Percentiles rank a stretch among this genome's conserved stretches.
Evolutionary conservation across 495 filamentous ascomycete species (phyloP).

Genomic region (Entonaema liquescens): DNA sequence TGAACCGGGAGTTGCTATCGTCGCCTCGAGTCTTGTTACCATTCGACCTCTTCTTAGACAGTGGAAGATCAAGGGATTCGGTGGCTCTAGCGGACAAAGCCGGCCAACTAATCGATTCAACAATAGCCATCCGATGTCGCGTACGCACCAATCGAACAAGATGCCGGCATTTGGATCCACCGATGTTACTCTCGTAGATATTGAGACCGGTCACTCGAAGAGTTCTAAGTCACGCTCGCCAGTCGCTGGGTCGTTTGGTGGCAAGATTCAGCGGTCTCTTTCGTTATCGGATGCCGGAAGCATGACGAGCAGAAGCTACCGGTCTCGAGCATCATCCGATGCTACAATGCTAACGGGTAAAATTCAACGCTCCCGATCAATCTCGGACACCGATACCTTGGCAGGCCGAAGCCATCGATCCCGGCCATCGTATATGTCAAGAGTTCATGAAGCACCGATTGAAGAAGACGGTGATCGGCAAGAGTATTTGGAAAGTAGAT

Average conservation of each 20-base stretch:
- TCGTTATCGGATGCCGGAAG: conserved; percentile 31
- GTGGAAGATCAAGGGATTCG: conserved; percentile 48
- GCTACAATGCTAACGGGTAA: conserved; percentile 11
- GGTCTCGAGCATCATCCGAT: conserved; percentile 27
- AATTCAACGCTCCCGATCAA: conserved; percentile 25
- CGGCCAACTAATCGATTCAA: conserved; percentile 22
- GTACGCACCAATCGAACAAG: conserved; percentile 32
- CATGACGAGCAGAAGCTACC: conserved; percentile 12
- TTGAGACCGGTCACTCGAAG: conserved; percentile 34
- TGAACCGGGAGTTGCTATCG: conserved; percentile 55
- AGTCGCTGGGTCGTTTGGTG: conserved; percentile 13
- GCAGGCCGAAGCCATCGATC: conserved; percentile 24
- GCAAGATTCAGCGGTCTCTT: conserved; percentile 21
- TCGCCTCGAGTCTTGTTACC: conserved; percentile 51
- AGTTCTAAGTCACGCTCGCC: conserved; percentile 6
- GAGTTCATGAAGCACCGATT: conserved; percentile 30
- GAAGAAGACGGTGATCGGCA: conserved; percentile 30
- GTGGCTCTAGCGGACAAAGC: conserved; percentile 41
- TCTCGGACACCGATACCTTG: conserved; percentile 28
- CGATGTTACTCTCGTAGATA: conserved; percentile 43
- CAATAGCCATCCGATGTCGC: conserved; percentile 32
- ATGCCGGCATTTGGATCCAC: conserved; percentile 43
- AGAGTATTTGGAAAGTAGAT: not conserved
- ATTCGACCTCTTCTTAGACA: conserved; percentile 53
- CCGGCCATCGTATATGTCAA: conserved; percentile 36